Percentiles rank a stretch among this genome's conserved stretches.
Conservation (phyloP, 768 basidiomycete species). For the Gautieria morchelliformis region DNA sequence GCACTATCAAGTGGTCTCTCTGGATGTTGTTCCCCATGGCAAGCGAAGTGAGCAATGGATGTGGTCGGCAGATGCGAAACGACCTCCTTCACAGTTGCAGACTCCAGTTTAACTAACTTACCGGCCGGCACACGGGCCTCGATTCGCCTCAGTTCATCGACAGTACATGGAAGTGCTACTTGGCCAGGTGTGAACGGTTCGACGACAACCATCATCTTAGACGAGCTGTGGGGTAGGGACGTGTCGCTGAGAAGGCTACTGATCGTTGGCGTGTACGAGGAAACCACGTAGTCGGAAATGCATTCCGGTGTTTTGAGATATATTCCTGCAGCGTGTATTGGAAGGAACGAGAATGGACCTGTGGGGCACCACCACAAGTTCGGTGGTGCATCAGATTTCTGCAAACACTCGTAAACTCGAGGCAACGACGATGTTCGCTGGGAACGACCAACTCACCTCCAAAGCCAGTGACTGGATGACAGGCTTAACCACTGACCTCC, state of each 20-base stretch:
- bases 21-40: conserved; percentile 19
- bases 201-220: conserved; percentile 9
- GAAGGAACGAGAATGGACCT: conserved; percentile 26
- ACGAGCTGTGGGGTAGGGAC: no score
- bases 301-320: conserved; percentile 14
- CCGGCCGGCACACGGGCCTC: not conserved
- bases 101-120: not conserved
- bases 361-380: conserved; percentile 24
- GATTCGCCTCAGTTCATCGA: conserved; percentile 5
- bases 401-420: no score
- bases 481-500: not conserved
- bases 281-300: conserved; percentile 17
- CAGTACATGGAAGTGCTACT: conserved; percentile 10
- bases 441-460: not conserved
- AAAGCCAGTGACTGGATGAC: not conserved
- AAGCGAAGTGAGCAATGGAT: conserved; percentile 24
- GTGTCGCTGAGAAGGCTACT: conserved; percentile 14
- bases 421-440: not conserved
- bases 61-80: not conserved
- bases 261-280: conserved; percentile 26
- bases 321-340: conserved; percentile 31
- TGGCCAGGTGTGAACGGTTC: conserved; percentile 14
- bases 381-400: not conserved
- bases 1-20: conserved; percentile 19
- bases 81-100: not conserved